A percentile compares a stretch with the other conserved stretches of the same genome.
These are phyloP conservation scores for Fusarium sp. DNA, from an alignment of 2,329 filamentous ascomycete genomes.

Conservation along the genomic window DNA sequence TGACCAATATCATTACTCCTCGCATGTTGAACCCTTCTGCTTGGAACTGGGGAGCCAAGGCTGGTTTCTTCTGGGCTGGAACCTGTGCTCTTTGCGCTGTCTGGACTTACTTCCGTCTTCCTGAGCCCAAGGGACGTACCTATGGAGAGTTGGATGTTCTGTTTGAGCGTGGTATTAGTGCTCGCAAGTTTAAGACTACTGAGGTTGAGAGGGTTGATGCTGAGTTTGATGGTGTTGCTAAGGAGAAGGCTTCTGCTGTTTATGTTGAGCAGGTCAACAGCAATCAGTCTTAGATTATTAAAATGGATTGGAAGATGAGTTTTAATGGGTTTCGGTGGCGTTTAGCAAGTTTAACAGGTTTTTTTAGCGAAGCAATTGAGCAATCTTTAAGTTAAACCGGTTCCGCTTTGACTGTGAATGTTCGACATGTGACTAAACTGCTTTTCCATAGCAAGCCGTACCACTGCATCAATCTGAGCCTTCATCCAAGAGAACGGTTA, in stretches of 20 bases:
- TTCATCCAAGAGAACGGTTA: too few relatives aligned
- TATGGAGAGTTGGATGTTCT: slow-evolving; percentile 68
- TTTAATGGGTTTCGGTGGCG: background rate
- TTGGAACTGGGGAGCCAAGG: slow-evolving; percentile 62
- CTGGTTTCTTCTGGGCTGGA: slow-evolving; percentile 60
- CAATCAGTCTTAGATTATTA: background rate
- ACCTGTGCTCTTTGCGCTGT: slow-evolving; percentile 59
- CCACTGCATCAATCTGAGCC: too few relatives aligned
- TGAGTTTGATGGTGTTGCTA: slow-evolving; percentile 13
- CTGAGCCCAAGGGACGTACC: slow-evolving; percentile 66
- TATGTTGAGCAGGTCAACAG: slow-evolving; percentile 30
- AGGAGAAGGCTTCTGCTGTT: slow-evolving; percentile 38
- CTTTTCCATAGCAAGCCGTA: rapidly evolving
- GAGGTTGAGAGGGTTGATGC: slow-evolving; percentile 48
- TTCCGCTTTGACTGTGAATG: background rate
- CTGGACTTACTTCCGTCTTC: slow-evolving; percentile 65
- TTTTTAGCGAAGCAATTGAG: background rate
- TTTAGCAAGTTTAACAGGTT: background rate
- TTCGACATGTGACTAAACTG: too few relatives aligned
- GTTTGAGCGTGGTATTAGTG: slow-evolving; percentile 60
- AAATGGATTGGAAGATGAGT: background rate
- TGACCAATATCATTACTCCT: slow-evolving; percentile 60
- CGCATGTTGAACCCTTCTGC: slow-evolving; percentile 61
- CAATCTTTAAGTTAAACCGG: background rate
- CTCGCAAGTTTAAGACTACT: slow-evolving; percentile 56